Evolutionary conservation across 202 grass and related monocot species (phyloP).

Genomic region (Eragrostis tef): DNA sequence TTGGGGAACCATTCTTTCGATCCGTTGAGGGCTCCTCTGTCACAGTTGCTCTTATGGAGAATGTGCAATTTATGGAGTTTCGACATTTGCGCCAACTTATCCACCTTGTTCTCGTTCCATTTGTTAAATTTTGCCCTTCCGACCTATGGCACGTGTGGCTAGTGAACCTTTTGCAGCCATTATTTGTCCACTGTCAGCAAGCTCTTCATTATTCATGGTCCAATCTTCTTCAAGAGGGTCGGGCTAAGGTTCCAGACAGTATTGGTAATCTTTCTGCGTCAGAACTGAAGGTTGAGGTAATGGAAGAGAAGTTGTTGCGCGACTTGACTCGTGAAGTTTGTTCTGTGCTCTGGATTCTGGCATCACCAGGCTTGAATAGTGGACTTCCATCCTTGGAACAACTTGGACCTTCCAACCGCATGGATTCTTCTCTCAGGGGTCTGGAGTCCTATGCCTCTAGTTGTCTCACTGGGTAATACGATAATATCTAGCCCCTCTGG

Average conservation of each 20-base stretch:
- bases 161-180: conserved; percentile 74
- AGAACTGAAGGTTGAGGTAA: conserved; percentile 96
- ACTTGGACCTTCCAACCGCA: conserved; percentile 77
- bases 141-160: conserved; percentile 70
- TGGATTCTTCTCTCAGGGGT: conserved; percentile 67
- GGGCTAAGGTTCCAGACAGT: conserved; percentile 83
- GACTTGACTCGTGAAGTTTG: conserved; percentile 97
- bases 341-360: conserved; percentile 76
- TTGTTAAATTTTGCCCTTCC: conserved; percentile 80
- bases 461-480: conserved; percentile 77
- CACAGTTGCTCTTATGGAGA: conserved; percentile 74
- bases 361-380: conserved; percentile 71
- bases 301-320: conserved; percentile 94
- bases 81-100: conserved; percentile 91
- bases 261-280: conserved; percentile 89
- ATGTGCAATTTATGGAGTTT: conserved; percentile 91
- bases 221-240: conserved; percentile 75
- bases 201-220: conserved; percentile 89
- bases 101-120: conserved; percentile 83
- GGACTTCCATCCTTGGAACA: conserved; percentile 91
- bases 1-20: conserved; percentile 81
- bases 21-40: conserved; percentile 70
- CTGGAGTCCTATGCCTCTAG: conserved; percentile 70
- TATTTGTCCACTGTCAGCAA: conserved; percentile 85
- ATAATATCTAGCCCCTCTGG: conserved; percentile 9